Conservation (phyloP, 371 early-diverging fungal genomes). For the Coemansia sp. region DNA sequence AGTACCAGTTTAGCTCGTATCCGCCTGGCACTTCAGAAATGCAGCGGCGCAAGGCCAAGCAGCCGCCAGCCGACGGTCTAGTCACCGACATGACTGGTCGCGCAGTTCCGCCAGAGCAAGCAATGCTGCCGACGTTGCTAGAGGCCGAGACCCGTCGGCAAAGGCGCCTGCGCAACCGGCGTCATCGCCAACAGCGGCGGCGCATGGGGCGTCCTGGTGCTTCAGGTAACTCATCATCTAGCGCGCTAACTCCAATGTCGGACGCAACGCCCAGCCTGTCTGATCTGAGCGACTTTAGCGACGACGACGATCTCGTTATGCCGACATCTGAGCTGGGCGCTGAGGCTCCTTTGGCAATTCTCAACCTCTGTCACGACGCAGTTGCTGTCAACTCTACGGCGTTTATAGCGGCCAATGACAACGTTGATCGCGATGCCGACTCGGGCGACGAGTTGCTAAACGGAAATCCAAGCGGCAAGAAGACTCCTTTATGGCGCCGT, state of each 20-base stretch:
- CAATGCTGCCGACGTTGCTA: slow-evolving; percentile 38
- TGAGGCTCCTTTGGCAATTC: slow-evolving; percentile 50
- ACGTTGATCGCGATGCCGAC: slow-evolving; percentile 8
- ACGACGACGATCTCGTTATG: slow-evolving; percentile 43
- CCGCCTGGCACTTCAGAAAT: slow-evolving; percentile 49
- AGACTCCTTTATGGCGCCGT: slow-evolving; percentile 31
- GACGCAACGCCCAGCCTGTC: slow-evolving; percentile 45
- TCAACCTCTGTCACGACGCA: slow-evolving; percentile 62
- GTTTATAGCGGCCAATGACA: slow-evolving; percentile 53
- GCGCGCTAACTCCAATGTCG: slow-evolving; percentile 40
- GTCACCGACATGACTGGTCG: slow-evolving; percentile 51
- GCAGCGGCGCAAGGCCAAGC: slow-evolving; percentile 46
- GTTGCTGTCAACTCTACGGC: slow-evolving; percentile 88
- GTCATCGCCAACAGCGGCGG: slow-evolving; percentile 42
- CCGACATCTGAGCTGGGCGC: slow-evolving; percentile 42
- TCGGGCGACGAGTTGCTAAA: slow-evolving; percentile 21
- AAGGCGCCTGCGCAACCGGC: slow-evolving; percentile 42
- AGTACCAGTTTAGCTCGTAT: slow-evolving; percentile 53
- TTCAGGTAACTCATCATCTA: slow-evolving; percentile 47
- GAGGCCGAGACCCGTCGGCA: slow-evolving; percentile 43
- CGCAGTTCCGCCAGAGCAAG: slow-evolving; percentile 45
- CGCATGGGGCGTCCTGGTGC: slow-evolving; percentile 32
- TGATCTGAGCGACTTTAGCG: slow-evolving; percentile 48
- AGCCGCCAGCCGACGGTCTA: slow-evolving; percentile 49
- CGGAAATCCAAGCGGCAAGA: slow-evolving; percentile 7